These are phyloP conservation scores for Nannochloris sp. DNA, from an alignment of 139 green algal species.

Conservation along the genomic window DNA sequence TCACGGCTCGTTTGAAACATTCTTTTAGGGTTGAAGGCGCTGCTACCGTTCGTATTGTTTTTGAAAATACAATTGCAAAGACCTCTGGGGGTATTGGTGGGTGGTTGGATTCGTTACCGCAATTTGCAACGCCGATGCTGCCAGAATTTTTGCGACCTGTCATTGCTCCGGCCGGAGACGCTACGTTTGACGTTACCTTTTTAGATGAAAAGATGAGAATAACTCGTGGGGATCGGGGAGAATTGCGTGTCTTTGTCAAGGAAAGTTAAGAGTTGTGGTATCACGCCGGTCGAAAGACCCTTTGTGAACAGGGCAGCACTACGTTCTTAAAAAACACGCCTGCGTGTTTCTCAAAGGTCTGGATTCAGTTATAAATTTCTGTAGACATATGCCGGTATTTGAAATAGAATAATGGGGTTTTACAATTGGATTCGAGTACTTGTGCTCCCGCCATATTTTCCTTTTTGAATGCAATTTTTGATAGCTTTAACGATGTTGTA, in stretches of 20 bases:
- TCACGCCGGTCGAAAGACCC: too few species aligned
- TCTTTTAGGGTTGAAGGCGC: constrained; percentile 7
- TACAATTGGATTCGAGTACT: too few species aligned
- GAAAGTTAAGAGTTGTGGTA: neutral
- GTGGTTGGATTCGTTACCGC: constrained; percentile 31
- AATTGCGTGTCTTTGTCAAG: constrained; percentile 33
- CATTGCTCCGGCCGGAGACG: constrained; percentile 6
- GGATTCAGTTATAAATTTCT: too few species aligned
- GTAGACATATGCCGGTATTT: too few species aligned
- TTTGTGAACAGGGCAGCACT: too few species aligned
- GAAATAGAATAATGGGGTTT: too few species aligned
- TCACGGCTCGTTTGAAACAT: constrained; percentile 20
- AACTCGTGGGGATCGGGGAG: constrained; percentile 32
- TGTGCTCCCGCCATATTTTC: too few species aligned
- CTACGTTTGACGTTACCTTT: constrained; percentile 42
- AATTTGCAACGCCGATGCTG: constrained; percentile 28
- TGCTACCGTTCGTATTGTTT: constrained; percentile 20
- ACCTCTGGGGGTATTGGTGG: constrained; percentile 21
- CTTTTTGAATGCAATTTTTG: too few species aligned
- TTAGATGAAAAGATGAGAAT: constrained; percentile 45
- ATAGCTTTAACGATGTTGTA: too few species aligned
- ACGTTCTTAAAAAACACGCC: too few species aligned
- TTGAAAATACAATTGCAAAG: constrained; percentile 13
- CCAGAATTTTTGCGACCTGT: constrained; percentile 25
- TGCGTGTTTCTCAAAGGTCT: too few species aligned